Evolutionary conservation across 768 basidiomycete genomes (phyloP).

Genomic region (Naganishia vishniacii): DNA sequence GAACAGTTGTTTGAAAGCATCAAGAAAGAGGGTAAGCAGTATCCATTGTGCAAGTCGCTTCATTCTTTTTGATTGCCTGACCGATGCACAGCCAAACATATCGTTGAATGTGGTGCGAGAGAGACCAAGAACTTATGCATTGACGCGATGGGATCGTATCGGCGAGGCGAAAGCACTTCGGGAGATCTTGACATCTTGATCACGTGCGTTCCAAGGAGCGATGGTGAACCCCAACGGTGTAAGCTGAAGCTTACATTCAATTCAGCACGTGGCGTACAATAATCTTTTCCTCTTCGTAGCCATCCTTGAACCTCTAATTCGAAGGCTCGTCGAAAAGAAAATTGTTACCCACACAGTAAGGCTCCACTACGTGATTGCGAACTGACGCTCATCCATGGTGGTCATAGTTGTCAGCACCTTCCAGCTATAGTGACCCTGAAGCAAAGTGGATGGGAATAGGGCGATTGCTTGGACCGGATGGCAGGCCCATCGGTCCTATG

Average conservation of each 20-base stretch:
- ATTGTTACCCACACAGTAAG: slow-evolving; percentile 67
- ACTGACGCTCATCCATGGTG: slow-evolving; percentile 1
- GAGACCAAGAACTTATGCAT: slow-evolving; percentile 53
- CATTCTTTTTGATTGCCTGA: background rate
- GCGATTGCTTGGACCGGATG: slow-evolving; percentile 54
- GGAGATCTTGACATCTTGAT: slow-evolving; percentile 91
- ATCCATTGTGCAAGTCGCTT: background rate
- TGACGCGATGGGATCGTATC: slow-evolving; percentile 87
- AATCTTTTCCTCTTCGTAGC: background rate
- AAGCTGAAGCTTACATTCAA: slow-evolving; percentile 22
- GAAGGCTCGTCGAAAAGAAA: slow-evolving; percentile 55
- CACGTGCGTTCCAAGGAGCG: slow-evolving; percentile 64
- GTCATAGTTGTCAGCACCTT: slow-evolving; percentile 61
- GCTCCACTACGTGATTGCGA: background rate
- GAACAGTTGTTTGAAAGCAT: slow-evolving; percentile 66
- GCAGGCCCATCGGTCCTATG: slow-evolving; percentile 52
- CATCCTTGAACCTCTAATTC: slow-evolving; percentile 52
- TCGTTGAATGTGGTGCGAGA: slow-evolving; percentile 67
- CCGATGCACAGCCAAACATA: slow-evolving; percentile 39
- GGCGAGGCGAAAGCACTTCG: slow-evolving; percentile 74
- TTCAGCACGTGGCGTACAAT: background rate
- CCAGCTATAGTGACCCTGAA: slow-evolving; percentile 65
- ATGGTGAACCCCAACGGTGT: slow-evolving; percentile 73
- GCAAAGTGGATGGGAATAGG: slow-evolving; percentile 66
- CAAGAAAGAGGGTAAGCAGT: slow-evolving; percentile 59